Evolutionary conservation across 768 basidiomycete genomes (phyloP).

Genomic region (Lactarius sp.): DNA sequence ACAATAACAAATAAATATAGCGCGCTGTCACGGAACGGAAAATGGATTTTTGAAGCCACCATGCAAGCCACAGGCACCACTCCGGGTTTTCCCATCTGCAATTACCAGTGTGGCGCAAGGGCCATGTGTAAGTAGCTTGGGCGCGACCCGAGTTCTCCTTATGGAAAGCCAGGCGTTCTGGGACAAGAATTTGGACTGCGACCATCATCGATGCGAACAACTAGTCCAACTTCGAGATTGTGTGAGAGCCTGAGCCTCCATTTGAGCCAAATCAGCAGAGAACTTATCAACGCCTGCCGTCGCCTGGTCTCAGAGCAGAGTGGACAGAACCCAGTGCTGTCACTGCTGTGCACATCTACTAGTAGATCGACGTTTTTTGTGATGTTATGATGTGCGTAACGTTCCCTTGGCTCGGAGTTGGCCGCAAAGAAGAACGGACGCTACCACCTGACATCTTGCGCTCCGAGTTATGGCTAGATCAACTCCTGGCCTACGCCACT

Average conservation of each 20-base stretch:
- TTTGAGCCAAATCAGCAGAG: neutral
- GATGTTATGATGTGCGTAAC: neutral
- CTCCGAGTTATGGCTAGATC: neutral
- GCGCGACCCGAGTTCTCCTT: neutral
- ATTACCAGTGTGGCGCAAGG: neutral
- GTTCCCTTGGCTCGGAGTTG: neutral
- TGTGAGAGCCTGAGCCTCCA: neutral
- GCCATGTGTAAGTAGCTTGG: neutral
- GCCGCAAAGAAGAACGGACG: neutral
- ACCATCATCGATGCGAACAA: neutral
- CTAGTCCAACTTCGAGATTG: neutral
- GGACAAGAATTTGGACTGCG: too few species aligned
- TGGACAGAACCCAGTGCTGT: neutral
- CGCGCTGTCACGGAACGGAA: neutral
- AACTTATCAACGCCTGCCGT: too few species aligned
- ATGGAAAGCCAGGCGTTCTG: neutral
- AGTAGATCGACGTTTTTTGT: too few species aligned
- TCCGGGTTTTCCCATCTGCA: neutral
- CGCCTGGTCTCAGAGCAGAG: neutral
- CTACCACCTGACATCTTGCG: neutral
- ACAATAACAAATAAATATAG: neutral
- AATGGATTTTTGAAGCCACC: slow-evolving; percentile 3
- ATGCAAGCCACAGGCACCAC: neutral
- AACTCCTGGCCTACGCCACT: neutral
- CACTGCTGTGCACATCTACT: neutral